These are phyloP conservation scores for Tephrocybe sp. DNA, from an alignment of 768 basidiomycete species.

Conservation along the genomic window DNA sequence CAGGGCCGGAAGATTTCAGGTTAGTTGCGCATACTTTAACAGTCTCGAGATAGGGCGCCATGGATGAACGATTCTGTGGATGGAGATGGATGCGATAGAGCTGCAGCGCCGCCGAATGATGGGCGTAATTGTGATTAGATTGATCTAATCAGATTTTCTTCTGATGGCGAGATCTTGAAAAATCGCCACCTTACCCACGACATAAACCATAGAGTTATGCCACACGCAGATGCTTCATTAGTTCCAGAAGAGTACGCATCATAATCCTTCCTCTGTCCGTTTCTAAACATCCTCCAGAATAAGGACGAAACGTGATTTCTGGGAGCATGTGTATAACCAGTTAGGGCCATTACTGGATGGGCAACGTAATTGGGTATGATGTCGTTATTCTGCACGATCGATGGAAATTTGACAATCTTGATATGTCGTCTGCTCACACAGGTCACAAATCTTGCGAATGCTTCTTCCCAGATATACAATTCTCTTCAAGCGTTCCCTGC, in stretches of 20 bases:
- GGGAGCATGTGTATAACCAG: conserved; percentile 70
- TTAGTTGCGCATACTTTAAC: conserved; percentile 47
- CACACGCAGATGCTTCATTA: conserved; percentile 77
- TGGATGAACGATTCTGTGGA: conserved; percentile 21
- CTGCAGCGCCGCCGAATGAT: too few species aligned
- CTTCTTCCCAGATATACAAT: conserved; percentile 77
- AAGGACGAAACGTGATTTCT: conserved; percentile 73
- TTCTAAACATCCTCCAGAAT: conserved; percentile 36
- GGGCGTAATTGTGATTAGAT: conserved; percentile 4
- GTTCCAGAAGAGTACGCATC: conserved; percentile 54
- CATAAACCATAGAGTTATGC: conserved; percentile 52
- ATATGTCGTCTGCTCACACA: too few species aligned
- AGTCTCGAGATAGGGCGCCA: conserved; percentile 76
- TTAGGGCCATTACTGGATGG: conserved; percentile 60
- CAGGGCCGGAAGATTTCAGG: not conserved
- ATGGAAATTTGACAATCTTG: not conserved
- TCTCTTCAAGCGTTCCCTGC: conserved; percentile 65
- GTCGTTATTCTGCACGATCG: not conserved
- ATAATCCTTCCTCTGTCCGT: not conserved
- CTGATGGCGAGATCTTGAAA: conserved; percentile 18
- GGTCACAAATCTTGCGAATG: conserved; percentile 87
- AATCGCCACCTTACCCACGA: too few species aligned
- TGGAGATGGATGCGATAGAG: conserved; percentile 1
- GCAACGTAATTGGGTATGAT: conserved; percentile 73
- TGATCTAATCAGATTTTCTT: conserved; percentile 12